A percentile compares a stretch with the other conserved stretches of the same genome.
phyloP scores from a whole-genome alignment of 2,329 filamentous ascomycete species.

The Colletotrichum camelliae region DNA sequence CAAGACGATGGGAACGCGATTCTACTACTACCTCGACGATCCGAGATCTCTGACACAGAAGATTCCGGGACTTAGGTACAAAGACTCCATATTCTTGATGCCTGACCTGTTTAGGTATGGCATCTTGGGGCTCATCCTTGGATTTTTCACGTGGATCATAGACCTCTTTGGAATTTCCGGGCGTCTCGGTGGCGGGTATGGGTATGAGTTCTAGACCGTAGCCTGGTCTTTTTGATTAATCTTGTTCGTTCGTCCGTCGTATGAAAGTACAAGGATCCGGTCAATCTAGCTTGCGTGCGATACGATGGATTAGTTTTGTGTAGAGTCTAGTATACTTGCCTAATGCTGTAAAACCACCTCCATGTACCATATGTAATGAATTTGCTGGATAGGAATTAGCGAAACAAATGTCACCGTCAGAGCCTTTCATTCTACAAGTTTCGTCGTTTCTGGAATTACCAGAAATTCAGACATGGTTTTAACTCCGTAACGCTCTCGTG shows the following conservation, averaged over 20 bases:
- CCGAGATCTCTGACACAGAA: background rate
- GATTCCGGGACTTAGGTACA: background rate
- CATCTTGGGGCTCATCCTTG: background rate
- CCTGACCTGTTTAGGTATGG: background rate
- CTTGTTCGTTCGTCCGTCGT: background rate
- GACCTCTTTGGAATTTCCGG: background rate
- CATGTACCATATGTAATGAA: background rate
- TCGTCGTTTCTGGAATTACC: too few relatives aligned
- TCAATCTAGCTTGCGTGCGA: background rate
- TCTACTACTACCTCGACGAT: constrained; percentile 1
- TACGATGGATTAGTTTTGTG: fast-evolving
- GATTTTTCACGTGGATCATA: background rate
- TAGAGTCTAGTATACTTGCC: background rate
- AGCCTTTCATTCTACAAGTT: too few relatives aligned
- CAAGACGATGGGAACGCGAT: constrained; percentile 2
- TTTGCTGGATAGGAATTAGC: fast-evolving
- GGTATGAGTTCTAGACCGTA: background rate
- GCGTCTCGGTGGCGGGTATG: background rate
- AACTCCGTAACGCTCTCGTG: background rate
- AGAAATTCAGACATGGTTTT: too few relatives aligned
- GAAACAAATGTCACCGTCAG: background rate
- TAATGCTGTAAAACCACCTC: background rate
- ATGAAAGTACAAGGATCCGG: background rate
- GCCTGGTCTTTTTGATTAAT: fast-evolving
- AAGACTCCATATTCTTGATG: background rate